Evolutionary conservation across 257 asterid species (phyloP).

Genomic region (Capsicum chinense): DNA sequence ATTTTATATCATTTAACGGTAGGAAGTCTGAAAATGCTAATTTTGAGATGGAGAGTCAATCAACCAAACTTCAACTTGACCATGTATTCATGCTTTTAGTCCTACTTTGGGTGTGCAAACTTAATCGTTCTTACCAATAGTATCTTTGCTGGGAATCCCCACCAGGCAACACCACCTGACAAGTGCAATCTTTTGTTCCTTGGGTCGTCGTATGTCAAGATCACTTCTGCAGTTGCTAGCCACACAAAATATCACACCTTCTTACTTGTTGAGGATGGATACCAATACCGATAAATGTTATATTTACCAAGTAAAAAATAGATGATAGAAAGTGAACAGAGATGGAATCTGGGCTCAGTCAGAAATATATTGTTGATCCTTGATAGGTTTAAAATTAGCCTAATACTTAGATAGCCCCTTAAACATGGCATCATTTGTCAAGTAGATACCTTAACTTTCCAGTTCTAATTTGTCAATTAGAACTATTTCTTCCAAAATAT

Average conservation of each 20-base stretch:
- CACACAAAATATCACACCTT: neutral
- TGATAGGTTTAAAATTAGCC: neutral
- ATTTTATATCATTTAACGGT: too few relatives aligned
- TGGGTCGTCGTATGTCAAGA: neutral
- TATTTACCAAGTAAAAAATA: neutral
- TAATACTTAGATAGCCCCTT: neutral
- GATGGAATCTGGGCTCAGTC: neutral
- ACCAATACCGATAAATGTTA: neutral
- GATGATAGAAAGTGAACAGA: neutral
- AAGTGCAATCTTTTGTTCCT: constrained; percentile 3
- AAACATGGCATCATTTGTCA: constrained; percentile 8
- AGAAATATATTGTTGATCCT: constrained; percentile 15
- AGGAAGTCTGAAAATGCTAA: too few relatives aligned
- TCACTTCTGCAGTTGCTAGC: neutral
- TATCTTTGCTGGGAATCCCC: too few relatives aligned
- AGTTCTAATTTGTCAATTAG: neutral
- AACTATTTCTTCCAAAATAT: neutral
- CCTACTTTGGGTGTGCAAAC: too few relatives aligned
- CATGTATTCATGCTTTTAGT: too few relatives aligned
- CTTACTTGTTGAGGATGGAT: neutral
- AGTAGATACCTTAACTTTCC: constrained; percentile 9
- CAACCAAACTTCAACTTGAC: too few relatives aligned
- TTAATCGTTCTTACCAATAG: too few relatives aligned
- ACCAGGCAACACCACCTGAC: neutral
- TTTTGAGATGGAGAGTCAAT: too few relatives aligned